Conservation (phyloP, 2,329 filamentous ascomycete species). For the Ophiostoma piceae region DNA sequence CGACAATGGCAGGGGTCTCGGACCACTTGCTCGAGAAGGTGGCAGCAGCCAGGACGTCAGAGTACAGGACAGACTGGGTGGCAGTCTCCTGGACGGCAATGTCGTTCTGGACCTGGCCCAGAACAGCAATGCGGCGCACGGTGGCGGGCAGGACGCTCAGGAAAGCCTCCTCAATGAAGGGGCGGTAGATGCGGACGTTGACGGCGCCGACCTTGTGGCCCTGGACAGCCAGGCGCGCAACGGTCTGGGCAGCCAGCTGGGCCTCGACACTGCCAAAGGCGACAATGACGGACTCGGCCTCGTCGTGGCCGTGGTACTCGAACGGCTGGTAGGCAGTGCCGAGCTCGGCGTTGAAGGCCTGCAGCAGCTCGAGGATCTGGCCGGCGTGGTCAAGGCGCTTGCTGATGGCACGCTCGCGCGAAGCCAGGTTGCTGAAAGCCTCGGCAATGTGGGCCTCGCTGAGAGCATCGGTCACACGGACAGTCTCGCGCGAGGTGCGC, state of each 20-base stretch:
- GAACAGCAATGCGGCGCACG: constrained; percentile 69
- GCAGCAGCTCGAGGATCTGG: constrained; percentile 63
- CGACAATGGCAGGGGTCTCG: constrained; percentile 60
- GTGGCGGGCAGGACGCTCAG: constrained; percentile 72
- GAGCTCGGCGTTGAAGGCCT: constrained; percentile 80
- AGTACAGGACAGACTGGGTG: constrained; percentile 78
- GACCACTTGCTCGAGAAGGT: constrained; percentile 63
- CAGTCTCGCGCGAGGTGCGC: constrained; percentile 65
- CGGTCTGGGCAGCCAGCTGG: constrained; percentile 77
- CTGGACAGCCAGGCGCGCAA: constrained; percentile 63
- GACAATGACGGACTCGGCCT: constrained; percentile 77
- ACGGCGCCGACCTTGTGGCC: constrained; percentile 79
- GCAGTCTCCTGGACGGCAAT: constrained; percentile 67
- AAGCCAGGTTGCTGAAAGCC: constrained; percentile 57
- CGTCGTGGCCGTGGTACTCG: constrained; percentile 82
- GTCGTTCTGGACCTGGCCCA: constrained; percentile 79
- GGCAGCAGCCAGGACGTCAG: constrained; percentile 82
- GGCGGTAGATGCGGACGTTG: constrained; percentile 88
- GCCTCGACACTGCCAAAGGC: constrained; percentile 90
- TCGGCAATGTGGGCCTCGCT: constrained; percentile 58
- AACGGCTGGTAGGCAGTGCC: constrained; percentile 91
- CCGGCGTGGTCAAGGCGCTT: constrained; percentile 68
- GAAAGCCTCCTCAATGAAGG: constrained; percentile 93
- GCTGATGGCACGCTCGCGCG: constrained; percentile 42
- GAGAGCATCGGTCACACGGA: constrained; percentile 65